Evolutionary conservation across 1,139 yeast species (phyloP).

Genomic region (Sporopachydermia cereana): DNA sequence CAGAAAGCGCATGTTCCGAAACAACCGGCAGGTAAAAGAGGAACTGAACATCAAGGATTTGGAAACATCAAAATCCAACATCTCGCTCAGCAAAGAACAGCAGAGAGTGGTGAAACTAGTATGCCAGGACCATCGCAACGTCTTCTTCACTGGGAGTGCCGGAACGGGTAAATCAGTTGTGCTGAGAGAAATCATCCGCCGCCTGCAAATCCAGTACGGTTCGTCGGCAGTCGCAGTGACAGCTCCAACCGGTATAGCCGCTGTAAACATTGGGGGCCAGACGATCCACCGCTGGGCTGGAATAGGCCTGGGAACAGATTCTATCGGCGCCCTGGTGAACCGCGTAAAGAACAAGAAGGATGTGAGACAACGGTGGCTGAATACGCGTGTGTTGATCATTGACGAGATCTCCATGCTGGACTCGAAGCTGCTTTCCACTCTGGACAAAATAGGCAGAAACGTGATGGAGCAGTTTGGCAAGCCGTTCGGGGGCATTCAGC

Average conservation of each 20-base stretch:
- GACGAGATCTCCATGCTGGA: slow-evolving; percentile 85
- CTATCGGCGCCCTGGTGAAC: slow-evolving; percentile 31
- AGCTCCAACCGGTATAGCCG: slow-evolving; percentile 90
- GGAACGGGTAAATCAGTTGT: slow-evolving; percentile 83
- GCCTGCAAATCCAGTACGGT: slow-evolving; percentile 26
- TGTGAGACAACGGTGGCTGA: slow-evolving; percentile 43
- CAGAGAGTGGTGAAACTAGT: slow-evolving; percentile 38
- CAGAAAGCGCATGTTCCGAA: not conserved
- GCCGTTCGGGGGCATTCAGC: slow-evolving; percentile 78
- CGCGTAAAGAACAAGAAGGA: slow-evolving; percentile 28
- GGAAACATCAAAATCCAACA: not conserved
- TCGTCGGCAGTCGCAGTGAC: slow-evolving; percentile 58
- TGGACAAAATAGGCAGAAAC: slow-evolving; percentile 47
- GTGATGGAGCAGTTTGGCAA: slow-evolving; percentile 23
- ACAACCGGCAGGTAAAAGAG: not conserved
- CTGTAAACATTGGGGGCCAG: slow-evolving; percentile 74
- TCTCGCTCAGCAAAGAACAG: slow-evolving; percentile 37
- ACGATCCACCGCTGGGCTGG: slow-evolving; percentile 74
- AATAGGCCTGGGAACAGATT: slow-evolving; percentile 57
- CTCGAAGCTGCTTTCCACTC: slow-evolving; percentile 50
- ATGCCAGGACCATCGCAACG: slow-evolving; percentile 35
- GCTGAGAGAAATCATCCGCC: slow-evolving; percentile 43
- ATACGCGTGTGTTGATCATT: slow-evolving; percentile 50
- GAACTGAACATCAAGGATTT: not conserved
- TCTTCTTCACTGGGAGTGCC: slow-evolving; percentile 72